Conservation (phyloP, 192 early-diverging fungal species). For the Gamsiella multidivaricata region DNA sequence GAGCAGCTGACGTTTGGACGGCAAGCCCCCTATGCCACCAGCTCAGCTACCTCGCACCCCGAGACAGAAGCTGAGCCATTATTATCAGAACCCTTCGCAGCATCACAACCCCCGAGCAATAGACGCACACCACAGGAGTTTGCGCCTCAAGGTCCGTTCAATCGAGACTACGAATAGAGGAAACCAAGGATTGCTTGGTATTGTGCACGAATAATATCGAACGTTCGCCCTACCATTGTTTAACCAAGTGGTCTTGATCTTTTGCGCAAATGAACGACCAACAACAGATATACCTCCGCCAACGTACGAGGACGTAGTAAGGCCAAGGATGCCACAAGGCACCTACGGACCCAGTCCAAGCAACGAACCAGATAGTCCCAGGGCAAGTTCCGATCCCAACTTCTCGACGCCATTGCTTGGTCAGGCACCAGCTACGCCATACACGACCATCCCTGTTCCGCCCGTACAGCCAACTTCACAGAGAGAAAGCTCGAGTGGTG, state of each 20-base stretch:
- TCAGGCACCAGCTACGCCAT: background rate
- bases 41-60: background rate
- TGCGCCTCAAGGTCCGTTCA: no score
- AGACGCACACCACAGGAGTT: no score
- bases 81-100: background rate
- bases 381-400: no score
- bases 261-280: no score
- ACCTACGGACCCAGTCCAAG: background rate
- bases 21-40: conserved; percentile 19
- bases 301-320: conserved; percentile 20
- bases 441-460: conserved; percentile 16
- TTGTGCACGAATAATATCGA: no score
- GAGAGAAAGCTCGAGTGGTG: no score
- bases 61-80: background rate
- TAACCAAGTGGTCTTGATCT: no score
- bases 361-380: background rate
- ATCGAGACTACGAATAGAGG: no score
- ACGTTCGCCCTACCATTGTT: background rate
- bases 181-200: no score
- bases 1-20: conserved; percentile 11
- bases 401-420: conserved; percentile 21
- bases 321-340: conserved; percentile 6
- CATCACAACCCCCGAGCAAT: no score
- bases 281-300: conserved; percentile 11
- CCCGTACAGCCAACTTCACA: background rate